Conservation (phyloP, 805 yeast species). For the Lipomyces yamanashiensis region DNA sequence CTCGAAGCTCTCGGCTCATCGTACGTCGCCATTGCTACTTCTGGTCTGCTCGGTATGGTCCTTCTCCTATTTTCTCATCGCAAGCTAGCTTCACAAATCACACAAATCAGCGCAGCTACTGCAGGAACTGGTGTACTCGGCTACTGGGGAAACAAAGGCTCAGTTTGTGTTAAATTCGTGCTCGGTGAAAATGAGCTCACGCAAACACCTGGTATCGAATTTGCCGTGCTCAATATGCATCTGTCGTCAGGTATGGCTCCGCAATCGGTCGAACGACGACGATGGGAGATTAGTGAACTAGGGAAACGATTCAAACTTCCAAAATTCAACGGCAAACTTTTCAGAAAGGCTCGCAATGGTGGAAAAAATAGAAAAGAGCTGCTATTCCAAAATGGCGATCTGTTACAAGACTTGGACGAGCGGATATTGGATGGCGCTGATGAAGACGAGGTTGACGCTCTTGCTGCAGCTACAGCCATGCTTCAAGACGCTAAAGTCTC, state of each 20-base stretch:
- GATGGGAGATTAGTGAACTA: slow-evolving; percentile 54
- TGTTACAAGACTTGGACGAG: slow-evolving; percentile 40
- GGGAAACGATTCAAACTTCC: slow-evolving; percentile 43
- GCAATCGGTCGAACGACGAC: slow-evolving; percentile 48
- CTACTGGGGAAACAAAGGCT: slow-evolving; percentile 67
- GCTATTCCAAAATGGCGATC: slow-evolving; percentile 41
- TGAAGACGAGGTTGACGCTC: slow-evolving; percentile 9
- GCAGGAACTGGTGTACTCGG: slow-evolving; percentile 63
- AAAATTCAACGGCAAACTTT: slow-evolving; percentile 27
- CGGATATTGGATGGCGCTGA: slow-evolving; percentile 39
- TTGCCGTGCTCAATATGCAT: slow-evolving; percentile 56
- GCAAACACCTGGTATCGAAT: slow-evolving; percentile 41
- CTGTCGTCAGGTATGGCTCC: slow-evolving; percentile 56
- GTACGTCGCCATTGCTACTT: slow-evolving; percentile 50
- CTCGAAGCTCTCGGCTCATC: slow-evolving; percentile 38
- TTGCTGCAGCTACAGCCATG: slow-evolving; percentile 12
- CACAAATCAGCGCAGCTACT: slow-evolving; percentile 48
- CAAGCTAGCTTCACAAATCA: slow-evolving; percentile 48
- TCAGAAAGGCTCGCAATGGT: slow-evolving; percentile 27
- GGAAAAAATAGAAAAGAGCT: slow-evolving; percentile 33
- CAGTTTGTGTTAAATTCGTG: slow-evolving; percentile 53
- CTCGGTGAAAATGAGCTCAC: slow-evolving; percentile 47
- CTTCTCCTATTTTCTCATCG: slow-evolving; percentile 51
- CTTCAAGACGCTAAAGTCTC: slow-evolving; percentile 4
- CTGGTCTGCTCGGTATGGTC: slow-evolving; percentile 59